Evolutionary conservation across 805 yeast genomes (phyloP).

Genomic region (Candida cerambycidarum): DNA sequence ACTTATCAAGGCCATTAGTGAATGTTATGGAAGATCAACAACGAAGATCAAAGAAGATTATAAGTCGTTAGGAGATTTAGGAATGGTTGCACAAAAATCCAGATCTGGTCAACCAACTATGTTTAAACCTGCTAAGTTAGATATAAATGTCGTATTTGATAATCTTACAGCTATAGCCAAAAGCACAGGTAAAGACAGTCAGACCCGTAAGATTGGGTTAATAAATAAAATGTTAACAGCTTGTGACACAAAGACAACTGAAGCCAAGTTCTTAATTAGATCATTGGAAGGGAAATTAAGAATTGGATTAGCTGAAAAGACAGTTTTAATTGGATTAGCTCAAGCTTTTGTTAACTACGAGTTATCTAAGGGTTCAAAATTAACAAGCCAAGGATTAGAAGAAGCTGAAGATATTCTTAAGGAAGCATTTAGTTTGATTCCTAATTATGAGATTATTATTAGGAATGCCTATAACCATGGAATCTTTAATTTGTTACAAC

Average conservation of each 20-base stretch:
- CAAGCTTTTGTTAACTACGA: constrained; percentile 78
- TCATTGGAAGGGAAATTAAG: constrained; percentile 90
- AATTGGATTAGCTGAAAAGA: constrained; percentile 92
- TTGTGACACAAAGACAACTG: constrained; percentile 64
- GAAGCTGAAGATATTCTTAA: constrained; percentile 76
- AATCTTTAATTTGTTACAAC: constrained; percentile 58
- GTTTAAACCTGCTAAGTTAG: constrained; percentile 86
- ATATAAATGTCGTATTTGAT: constrained; percentile 69
- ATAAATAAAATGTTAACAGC: constrained; percentile 85
- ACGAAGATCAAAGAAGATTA: constrained; percentile 72
- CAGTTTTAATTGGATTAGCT: constrained; percentile 79
- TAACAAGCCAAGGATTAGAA: constrained; percentile 43
- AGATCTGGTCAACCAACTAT: constrained; percentile 85
- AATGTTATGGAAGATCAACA: constrained; percentile 80
- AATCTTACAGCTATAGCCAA: constrained; percentile 76
- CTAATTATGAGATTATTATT: constrained; percentile 83
- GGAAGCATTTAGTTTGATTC: constrained; percentile 86
- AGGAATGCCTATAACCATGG: constrained; percentile 67
- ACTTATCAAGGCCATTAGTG: constrained; percentile 83
- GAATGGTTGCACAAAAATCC: constrained; percentile 81
- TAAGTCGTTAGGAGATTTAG: constrained; percentile 84
- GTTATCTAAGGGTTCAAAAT: constrained; percentile 16
- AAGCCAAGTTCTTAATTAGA: constrained; percentile 87
- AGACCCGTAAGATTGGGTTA: constrained; percentile 68
- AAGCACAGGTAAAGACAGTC: constrained; percentile 78